Evolutionary conservation across 225 moss, liverwort and hornwort species (phyloP), one percentile per base, ranked within the genome.

Genomic region (Physcomitrellopsis africana): DNA sequence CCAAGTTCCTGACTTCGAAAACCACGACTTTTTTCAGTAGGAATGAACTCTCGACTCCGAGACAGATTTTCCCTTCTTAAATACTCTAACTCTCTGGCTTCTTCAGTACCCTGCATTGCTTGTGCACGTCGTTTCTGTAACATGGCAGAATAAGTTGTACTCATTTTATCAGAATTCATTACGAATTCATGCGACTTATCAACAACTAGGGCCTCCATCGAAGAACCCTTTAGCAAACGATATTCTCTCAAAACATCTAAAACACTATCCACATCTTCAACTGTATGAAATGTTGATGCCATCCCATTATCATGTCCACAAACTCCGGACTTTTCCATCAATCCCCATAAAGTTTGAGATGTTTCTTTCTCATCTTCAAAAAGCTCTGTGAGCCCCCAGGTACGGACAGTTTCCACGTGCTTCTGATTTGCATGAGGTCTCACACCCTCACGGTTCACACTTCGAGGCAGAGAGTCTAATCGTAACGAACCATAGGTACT

Each of bases 401-500:
- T 87, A 51, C 81, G 73, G 56, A 79, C 60, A 41, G 53, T 74
- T 70, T 84, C 84, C 47, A 76, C 76, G 22, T 67, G 60, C 48
- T 76, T 65, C 52, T 20, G 11, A 67, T 63, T 60, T 9, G 58
- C 20, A 8, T 55, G 14, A 46, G 70, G 26, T 47, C 63, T 71
- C 66, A 14, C 46, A 68, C 51, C 51, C 68, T 47, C 67, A 24
- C 54, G 58, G 26, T 53, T 56, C 49, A 42, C 51, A 26, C 13
- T 51, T 45, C 58, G 55, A 68, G 47, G 64, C 14, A 43, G 24
- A 69, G 79, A 54, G 58, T 84, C 84, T 56, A 87, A 72, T 29
- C 68, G 84, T 69, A 87, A 72, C 19, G 84, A 87, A 72, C 89
- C 89, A 19, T 86, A 89, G 1, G 86, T 89, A 77, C 86, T 89